Base-by-base conservation (phyloP, 805 yeast genomes). In the Debaryomyces tyrocola region DNA sequence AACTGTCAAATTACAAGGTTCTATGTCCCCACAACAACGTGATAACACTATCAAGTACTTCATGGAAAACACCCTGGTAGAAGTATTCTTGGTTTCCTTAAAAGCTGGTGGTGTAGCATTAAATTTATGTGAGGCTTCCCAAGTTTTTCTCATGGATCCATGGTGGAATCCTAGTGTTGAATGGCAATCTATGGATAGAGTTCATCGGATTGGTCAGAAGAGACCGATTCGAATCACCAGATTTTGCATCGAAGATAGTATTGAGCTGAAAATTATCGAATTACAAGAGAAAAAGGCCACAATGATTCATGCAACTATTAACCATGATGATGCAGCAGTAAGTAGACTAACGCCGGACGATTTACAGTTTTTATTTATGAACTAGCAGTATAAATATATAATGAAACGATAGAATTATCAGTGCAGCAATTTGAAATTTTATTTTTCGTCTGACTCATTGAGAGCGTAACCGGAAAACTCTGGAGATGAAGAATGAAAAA, bases 91-190 rank as follows among this genome's bases (percentile, higher is more conserved):
- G 52, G 99, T 94, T 7, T 90, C 97, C 31, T 77, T 94, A 57
- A 94, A 94, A 62, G 99, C 99, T 0, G 99, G 99, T 55, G 99
- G 99, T 69, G 99, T 94, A 37, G 99, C 99, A 0, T 75, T 94
- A 54, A 94, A 94, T 63, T 74, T 94, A 53, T 92, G 97, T 60
- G 99, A 95, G 59, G 98, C 99, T 0, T 90, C 95, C 2, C 98
- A 92, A 59, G 98, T 94, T 40, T 94, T 94, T 56, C 77, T 94
- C 38, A 75, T 94, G 74, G 99, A 94, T 59, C 98, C 98, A 31
- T 94, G 99, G 99, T 94, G 99, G 98, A 95, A 94, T 63, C 98
- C 98, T 1, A 87, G 96, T 55, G 94, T 92, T 6, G 99, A 94
- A 64, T 94, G 97, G 90, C 99, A 94, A 65, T 85, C 95, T 42